Evolutionary conservation across 164 flowering plant genomes (phyloP), one percentile per base, ranked within the genome.

Genomic region (Hamamelis virginiana): DNA sequence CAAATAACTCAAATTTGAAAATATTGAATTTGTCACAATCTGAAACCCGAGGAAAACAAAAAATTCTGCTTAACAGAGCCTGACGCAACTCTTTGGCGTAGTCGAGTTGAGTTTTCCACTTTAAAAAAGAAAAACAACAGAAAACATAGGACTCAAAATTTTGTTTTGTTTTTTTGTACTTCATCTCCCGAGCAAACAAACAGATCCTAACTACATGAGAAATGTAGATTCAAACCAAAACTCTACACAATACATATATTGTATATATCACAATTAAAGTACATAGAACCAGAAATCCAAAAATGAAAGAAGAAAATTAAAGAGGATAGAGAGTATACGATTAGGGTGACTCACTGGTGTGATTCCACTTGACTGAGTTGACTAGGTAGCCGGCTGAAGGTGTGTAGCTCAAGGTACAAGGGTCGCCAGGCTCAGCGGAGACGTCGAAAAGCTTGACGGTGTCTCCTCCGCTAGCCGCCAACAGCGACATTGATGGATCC

Each of bases 361-460:
- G 99, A 61, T 95, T 95, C 99, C 98, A 95, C 82, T 87, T 95
- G 75, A 91, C 87, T 1, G 97, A 91, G 80, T 96, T 87, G 46
- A 96, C 88, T 11, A 76, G 81, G 50, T 46, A 85, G 26, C 89
- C 92, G 1, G 95, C 91, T n/a, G 97, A 87, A 10, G 99, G 99
- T 0, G 91, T 38, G 80, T 91, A 87, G 68, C 78, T 85, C 66
- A 93, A 78, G n/a, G 78, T 75, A 76, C 98, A 95, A 1, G 96
- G 97, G 82, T 96, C 96, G n/a, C 86, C 90, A 5, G 83, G 65
- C 72, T 88, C 90, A 46, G 64, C 78, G 1, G 97, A 84, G 6
- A 87, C 76, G 67, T 96, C 89, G 50, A 91, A 96, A 9, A 96
- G 87, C 84, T 96, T 96, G 4, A 96, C 90, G 18, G 98, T 90